Percentiles rank a stretch among this genome's conserved stretches.
phyloP scores from a whole-genome alignment of 2,329 filamentous ascomycete species.

The Aspergillus oerlinghausenensis region DNA sequence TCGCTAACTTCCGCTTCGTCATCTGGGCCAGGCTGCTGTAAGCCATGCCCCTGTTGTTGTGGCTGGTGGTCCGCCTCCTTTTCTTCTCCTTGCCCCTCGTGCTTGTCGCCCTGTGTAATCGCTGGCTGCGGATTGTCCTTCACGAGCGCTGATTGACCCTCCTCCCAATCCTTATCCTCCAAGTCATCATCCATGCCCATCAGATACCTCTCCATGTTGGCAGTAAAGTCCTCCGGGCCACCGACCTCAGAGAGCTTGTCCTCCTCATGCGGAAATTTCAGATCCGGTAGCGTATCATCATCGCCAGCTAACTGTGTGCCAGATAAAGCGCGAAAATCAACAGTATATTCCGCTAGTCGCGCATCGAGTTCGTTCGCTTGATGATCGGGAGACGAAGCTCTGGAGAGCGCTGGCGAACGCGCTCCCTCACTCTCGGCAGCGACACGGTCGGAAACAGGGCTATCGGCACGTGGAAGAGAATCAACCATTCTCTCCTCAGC shows the following conservation, averaged over 20 bases:
- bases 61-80: slow-evolving; percentile 1
- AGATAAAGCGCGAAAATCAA: slow-evolving; percentile 37
- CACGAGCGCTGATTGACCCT: neutral
- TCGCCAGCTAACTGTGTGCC: slow-evolving; percentile 23
- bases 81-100: neutral
- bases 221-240: slow-evolving; percentile 40
- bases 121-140: slow-evolving; percentile 4
- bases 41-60: slow-evolving; percentile 7
- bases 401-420: slow-evolving; percentile 11
- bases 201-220: slow-evolving; percentile 39
- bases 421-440: slow-evolving; percentile 6
- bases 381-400: slow-evolving; percentile 20
- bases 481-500: slow-evolving; percentile 6
- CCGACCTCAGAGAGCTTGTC: slow-evolving; percentile 36
- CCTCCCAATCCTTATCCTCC: slow-evolving; percentile 10
- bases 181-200: slow-evolving; percentile 24
- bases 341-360: slow-evolving; percentile 36
- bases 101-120: neutral
- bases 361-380: slow-evolving; percentile 34
- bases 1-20: slow-evolving; percentile 32
- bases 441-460: slow-evolving; percentile 11
- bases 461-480: neutral
- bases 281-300: slow-evolving; percentile 20
- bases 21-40: slow-evolving; percentile 24
- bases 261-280: slow-evolving; percentile 19